Conservation (phyloP, 306 rosid genomes). For the Mimosa bimucronata region DNA sequence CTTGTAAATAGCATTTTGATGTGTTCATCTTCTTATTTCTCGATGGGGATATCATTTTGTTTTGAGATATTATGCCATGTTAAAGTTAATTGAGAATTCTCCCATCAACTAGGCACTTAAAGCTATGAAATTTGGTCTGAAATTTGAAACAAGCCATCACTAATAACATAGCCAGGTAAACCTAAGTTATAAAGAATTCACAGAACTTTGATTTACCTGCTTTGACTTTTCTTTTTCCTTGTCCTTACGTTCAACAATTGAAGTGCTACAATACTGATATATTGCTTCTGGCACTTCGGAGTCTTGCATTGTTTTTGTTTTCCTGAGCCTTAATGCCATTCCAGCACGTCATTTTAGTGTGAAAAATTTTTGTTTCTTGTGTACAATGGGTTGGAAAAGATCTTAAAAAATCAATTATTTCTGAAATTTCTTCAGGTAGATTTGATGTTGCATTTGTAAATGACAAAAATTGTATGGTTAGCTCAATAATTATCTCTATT, state of each 20-base stretch:
- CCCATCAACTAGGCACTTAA: not conserved
- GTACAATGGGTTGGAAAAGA: conserved; percentile 3
- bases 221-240: not conserved
- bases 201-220: not conserved
- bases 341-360: not conserved
- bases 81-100: conserved; percentile 5
- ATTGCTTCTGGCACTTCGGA: conserved; percentile 3
- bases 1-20: not conserved
- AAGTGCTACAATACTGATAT: not conserved
- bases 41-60: not conserved
- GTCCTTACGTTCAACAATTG: not conserved
- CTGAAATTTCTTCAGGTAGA: not conserved
- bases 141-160: too few relatives aligned
- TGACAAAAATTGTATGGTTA: conserved; percentile 17
- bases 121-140: not conserved
- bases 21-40: not conserved
- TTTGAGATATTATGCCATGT: conserved; percentile 6
- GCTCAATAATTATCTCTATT: conserved; percentile 20
- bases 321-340: not conserved
- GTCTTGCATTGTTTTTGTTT: not conserved
- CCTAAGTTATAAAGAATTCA: not conserved
- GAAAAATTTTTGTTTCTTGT: not conserved
- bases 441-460: conserved; percentile 7
- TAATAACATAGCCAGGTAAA: not conserved
- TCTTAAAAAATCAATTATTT: conserved; percentile 10